Evolutionary conservation across 257 asterid species (phyloP).

Genomic region (Solanum dulcamara): DNA sequence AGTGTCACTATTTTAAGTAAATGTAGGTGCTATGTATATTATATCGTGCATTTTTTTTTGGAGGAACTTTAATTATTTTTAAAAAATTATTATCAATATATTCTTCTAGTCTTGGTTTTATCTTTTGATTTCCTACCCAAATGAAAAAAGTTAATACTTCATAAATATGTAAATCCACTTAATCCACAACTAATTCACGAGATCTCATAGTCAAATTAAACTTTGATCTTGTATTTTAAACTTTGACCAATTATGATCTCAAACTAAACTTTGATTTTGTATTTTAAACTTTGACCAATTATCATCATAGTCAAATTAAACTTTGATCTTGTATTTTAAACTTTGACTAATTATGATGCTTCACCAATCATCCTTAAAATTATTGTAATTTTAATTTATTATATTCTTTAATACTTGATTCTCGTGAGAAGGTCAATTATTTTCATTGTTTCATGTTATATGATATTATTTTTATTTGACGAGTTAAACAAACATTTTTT

Average conservation of each 20-base stretch:
- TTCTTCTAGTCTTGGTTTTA: neutral
- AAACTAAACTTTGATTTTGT: too few relatives aligned
- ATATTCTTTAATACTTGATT: neutral
- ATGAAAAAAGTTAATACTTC: neutral
- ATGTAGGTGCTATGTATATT: neutral
- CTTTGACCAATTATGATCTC: neutral
- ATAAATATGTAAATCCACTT: neutral
- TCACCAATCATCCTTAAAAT: neutral
- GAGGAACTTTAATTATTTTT: neutral
- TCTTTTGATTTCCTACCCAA: neutral
- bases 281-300: too few relatives aligned
- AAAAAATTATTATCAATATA: too few relatives aligned
- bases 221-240: neutral
- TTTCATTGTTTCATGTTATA: neutral
- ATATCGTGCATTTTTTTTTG: neutral
- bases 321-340: neutral
- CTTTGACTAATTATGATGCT: neutral
- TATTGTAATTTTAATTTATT: neutral
- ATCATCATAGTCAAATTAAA: neutral
- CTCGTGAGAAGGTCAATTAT: neutral
- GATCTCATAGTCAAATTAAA: neutral
- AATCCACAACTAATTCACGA: neutral
- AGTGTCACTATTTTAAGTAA: neutral
- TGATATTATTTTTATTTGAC: too few relatives aligned
- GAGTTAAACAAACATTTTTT: neutral